These are phyloP conservation scores for Podospora tetraspora DNA, from an alignment of 495 filamentous ascomycete species.

Conservation along the genomic window DNA sequence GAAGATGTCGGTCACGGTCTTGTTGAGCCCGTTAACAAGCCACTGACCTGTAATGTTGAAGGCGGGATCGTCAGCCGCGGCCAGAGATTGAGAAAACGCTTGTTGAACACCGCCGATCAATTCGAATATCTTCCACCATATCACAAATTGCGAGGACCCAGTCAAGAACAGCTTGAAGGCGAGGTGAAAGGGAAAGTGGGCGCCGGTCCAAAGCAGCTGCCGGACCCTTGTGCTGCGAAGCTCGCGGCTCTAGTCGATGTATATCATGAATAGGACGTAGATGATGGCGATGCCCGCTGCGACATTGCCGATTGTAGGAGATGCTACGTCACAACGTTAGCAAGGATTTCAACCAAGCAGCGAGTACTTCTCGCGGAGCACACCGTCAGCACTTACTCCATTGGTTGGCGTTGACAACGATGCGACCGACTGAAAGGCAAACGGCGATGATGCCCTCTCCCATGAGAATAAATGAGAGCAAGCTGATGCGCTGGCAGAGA, in stretches of 20 bases:
- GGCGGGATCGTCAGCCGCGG: neutral
- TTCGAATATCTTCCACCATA: slow-evolving; percentile 33
- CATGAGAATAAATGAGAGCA: slow-evolving; percentile 63
- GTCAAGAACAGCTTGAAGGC: slow-evolving; percentile 59
- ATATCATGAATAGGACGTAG: slow-evolving; percentile 67
- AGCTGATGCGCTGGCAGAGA: slow-evolving; percentile 56
- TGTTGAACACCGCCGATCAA: slow-evolving; percentile 3
- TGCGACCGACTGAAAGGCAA: slow-evolving; percentile 23
- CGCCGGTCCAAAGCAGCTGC: slow-evolving; percentile 61
- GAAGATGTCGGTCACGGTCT: slow-evolving; percentile 21
- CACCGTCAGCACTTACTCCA: slow-evolving; percentile 12
- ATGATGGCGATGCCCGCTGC: slow-evolving; percentile 28
- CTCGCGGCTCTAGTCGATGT: slow-evolving; percentile 56
- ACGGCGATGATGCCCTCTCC: slow-evolving; percentile 53
- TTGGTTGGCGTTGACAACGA: slow-evolving; percentile 25
- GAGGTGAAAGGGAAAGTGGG: slow-evolving; percentile 68
- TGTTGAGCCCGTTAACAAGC: slow-evolving; percentile 8
- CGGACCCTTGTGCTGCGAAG: slow-evolving; percentile 50
- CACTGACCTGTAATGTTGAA: neutral
- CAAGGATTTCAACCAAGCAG: neutral
- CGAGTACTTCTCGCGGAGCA: too few relatives aligned
- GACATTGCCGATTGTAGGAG: slow-evolving; percentile 26
- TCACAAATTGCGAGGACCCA: slow-evolving; percentile 43
- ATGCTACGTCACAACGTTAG: neutral
- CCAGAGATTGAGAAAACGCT: neutral